Base-by-base conservation (phyloP, 345 rosid genomes). In the Salix viminalis region DNA sequence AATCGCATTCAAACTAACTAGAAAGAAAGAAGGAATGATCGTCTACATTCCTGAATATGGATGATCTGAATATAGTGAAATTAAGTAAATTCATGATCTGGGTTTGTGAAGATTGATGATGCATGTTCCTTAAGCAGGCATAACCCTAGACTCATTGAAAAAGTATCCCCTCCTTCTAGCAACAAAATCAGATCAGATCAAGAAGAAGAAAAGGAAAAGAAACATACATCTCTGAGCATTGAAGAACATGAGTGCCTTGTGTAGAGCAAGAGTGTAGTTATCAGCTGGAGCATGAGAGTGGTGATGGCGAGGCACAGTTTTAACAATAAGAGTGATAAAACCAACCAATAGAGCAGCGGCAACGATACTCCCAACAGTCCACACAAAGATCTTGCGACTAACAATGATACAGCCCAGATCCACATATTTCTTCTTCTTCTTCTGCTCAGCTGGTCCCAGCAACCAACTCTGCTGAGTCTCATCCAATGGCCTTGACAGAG, bases 401-500 rank as follows among this genome's bases (percentile, higher is more conserved):
- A 96, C 97, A 75, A 93, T 93, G 85, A 93, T 88, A 78, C 98
- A 96, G 0, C 99, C 99, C 12, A 96, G 90, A 87, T 96, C 98
- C 2, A 93, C 99, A 39, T 96, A 92, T 79, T 87, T 90, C 90
- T 93, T 96, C 97, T 96, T 96, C 85, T 82, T 82, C 92, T 96
- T 90, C 86, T 93, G 89, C 86, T 96, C 99, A 1, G 90, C 76
- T 2, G 97, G 99, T 15, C 96, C 97, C 14, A 96, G 91, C 5
- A 96, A 86, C 99, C 99, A 96, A 80, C 99, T 96, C 88, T 96
- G 98, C 83, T 96, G 99, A 19, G 97, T 96, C 90, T 96, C 97
- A 52, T 96, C 99, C 12, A 96, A 80, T 0, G 99, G 95, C 4
- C 98, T 83, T 12, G 88, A 85, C 82, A 93, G 89, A 5, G 99